phyloP scores from a whole-genome alignment of 805 yeast genomes.

The Limtongozyma cylindracea region DNA sequence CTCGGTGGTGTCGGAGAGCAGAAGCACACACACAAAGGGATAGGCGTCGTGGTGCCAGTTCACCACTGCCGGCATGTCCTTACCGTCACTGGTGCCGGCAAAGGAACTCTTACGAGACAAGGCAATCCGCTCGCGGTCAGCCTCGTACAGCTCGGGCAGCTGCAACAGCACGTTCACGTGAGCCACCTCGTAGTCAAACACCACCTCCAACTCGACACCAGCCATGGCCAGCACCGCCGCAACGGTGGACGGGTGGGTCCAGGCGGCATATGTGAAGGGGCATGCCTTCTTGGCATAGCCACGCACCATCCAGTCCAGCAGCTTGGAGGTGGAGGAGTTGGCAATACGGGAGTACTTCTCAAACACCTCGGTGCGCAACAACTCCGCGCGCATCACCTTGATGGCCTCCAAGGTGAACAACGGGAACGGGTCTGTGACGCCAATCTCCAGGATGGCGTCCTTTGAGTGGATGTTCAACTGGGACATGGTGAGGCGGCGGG shows the following conservation, averaged over 20 bases:
- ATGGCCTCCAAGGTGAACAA: constrained; percentile 34
- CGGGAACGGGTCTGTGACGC: constrained; percentile 34
- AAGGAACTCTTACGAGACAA: too few relatives aligned
- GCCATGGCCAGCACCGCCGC: constrained; percentile 31
- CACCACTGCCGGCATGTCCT: constrained; percentile 25
- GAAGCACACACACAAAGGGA: constrained; percentile 38
- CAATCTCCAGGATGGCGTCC: constrained; percentile 27
- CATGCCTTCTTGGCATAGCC: constrained; percentile 18
- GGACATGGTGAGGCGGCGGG: too few relatives aligned
- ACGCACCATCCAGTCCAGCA: constrained; percentile 18
- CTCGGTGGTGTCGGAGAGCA: constrained; percentile 28
- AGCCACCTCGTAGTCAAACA: constrained; percentile 35
- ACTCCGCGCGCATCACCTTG: constrained; percentile 29
- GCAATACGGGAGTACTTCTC: constrained; percentile 16
- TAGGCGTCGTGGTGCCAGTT: constrained; percentile 43
- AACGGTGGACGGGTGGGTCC: constrained; percentile 31
- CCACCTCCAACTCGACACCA: constrained; percentile 24
- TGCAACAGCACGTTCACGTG: constrained; percentile 17
- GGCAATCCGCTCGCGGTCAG: too few relatives aligned
- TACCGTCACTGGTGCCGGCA: constrained; percentile 3
- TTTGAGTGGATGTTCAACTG: too few relatives aligned
- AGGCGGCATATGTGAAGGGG: constrained; percentile 27
- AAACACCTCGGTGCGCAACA: constrained; percentile 19
- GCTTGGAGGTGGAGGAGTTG: constrained; percentile 16
- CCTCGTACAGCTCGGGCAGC: too few relatives aligned